These are phyloP conservation scores for Colletotrichum limetticola DNA, from an alignment of 2,329 filamentous ascomycete genomes.

Conservation along the genomic window DNA sequence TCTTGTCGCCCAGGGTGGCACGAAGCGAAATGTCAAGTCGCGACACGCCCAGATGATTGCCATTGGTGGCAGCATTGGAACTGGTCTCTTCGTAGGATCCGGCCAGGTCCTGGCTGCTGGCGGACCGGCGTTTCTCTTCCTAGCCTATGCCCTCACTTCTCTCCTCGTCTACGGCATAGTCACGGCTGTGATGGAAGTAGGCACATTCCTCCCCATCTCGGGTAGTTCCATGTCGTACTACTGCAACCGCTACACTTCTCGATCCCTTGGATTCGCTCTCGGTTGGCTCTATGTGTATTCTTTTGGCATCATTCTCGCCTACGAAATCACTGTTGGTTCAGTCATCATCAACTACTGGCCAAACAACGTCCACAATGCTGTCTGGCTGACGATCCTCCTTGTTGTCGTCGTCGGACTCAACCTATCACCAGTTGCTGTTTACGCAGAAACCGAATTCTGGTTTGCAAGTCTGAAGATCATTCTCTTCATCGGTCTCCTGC, in stretches of 20 bases:
- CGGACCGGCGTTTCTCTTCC: neutral
- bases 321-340: slow-evolving; percentile 36
- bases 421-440: slow-evolving; percentile 40
- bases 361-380: slow-evolving; percentile 28
- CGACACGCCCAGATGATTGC: neutral
- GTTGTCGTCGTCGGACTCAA: slow-evolving; percentile 35
- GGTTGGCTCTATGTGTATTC: slow-evolving; percentile 54
- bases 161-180: slow-evolving; percentile 57
- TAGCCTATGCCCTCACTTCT: slow-evolving; percentile 47
- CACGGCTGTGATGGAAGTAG: slow-evolving; percentile 60
- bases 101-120: neutral
- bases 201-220: slow-evolving; percentile 61
- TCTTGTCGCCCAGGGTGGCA: neutral
- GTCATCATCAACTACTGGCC: slow-evolving; percentile 40
- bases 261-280: slow-evolving; percentile 48
- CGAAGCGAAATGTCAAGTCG: neutral
- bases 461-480: slow-evolving; percentile 64
- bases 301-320: slow-evolving; percentile 49
- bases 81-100: neutral
- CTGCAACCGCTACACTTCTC: slow-evolving; percentile 50
- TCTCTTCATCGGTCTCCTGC: slow-evolving; percentile 69
- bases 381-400: slow-evolving; percentile 37
- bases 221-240: slow-evolving; percentile 60
- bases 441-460: slow-evolving; percentile 69
- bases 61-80: neutral